phyloP scores from a whole-genome alignment of 495 filamentous ascomycete species.

The Ramalina intermedia region DNA sequence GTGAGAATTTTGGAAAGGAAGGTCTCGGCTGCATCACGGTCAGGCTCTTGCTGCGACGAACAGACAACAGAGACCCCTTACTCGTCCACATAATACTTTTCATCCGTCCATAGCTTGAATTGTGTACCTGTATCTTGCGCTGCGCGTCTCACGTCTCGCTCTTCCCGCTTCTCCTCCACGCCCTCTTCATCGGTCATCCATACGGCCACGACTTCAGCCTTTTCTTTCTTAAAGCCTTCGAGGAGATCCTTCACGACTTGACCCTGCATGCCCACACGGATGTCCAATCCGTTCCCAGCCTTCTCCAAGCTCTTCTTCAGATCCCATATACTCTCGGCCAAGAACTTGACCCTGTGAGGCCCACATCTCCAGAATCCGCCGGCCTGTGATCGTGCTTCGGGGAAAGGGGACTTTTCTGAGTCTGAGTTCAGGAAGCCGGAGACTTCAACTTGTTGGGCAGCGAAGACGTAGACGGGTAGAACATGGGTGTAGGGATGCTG shows the following conservation, averaged over 20 bases:
- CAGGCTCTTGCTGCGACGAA: neutral
- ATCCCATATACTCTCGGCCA: slow-evolving; percentile 54
- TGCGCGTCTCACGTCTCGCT: slow-evolving; percentile 32
- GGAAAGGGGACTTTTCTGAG: slow-evolving; percentile 34
- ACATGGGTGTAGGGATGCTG: slow-evolving; percentile 47
- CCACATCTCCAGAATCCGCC: slow-evolving; percentile 54
- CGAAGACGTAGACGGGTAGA: slow-evolving; percentile 50
- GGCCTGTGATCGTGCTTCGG: slow-evolving; percentile 39
- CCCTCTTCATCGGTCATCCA: slow-evolving; percentile 58
- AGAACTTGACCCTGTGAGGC: slow-evolving; percentile 49
- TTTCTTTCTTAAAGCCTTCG: slow-evolving; percentile 25
- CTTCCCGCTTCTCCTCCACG: slow-evolving; percentile 48
- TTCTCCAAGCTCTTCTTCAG: slow-evolving; percentile 40
- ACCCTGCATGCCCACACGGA: slow-evolving; percentile 43
- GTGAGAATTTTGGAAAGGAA: slow-evolving; percentile 28
- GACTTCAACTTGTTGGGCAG: slow-evolving; percentile 52
- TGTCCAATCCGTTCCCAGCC: slow-evolving; percentile 41
- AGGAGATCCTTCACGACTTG: slow-evolving; percentile 40
- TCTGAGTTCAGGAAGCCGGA: slow-evolving; percentile 42
- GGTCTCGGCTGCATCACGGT: slow-evolving; percentile 34
- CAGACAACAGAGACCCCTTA: slow-evolving; percentile 20
- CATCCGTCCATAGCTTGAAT: slow-evolving; percentile 49
- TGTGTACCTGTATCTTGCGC: slow-evolving; percentile 33
- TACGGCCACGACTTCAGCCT: slow-evolving; percentile 38
- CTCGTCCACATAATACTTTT: slow-evolving; percentile 64